Evolutionary conservation across 2,329 filamentous ascomycete genomes (phyloP), one percentile per base, ranked within the genome.

Genomic region (Arthrocladium fulminans): DNA sequence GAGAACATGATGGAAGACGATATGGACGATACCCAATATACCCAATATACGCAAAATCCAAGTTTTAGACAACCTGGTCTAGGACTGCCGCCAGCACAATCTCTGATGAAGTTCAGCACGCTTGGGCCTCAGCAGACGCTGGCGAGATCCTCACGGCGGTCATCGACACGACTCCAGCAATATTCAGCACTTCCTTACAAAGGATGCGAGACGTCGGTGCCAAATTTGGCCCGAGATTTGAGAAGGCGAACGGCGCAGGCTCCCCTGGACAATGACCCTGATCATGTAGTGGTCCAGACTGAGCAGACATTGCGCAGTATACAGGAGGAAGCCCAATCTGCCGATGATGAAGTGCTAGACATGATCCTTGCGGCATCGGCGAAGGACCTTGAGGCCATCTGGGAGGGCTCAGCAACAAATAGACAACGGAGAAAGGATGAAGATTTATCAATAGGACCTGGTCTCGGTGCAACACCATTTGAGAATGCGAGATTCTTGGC

Each of bases 401-500:
- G 58, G 58, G 44, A 47, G 30, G 32, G 44, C 12, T 9, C 44
- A 5, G 20, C 3, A 15, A 47, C 44, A 10, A 9, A 15, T 13
- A 22, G 34, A 19, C 44, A 34, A 15, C n/a, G 22, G 32, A 50
- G 41, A 20, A 45, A 45, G 19, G 23, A 45, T 39, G 51, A 65
- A 20, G 59, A 64, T 29, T 53, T 48, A 6, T 53, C 60, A 3
- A 81, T 88, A 60, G 85, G 82, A 0, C 84, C 80, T 24, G 79
- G 78, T 2, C 69, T 77, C 8, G 67, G 77, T 29, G 74, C 80
- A 1, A 74, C 80, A 3, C 68, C 81, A 4, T 81, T 88, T 51
- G 75, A 81, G 47, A 89, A 90, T 61, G 88, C 89, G 3, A 77
- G 80, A 48, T 94, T 83, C 58, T 63, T 96, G n/a, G 83, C 84